Evolutionary conservation across 2,329 filamentous ascomycete species (phyloP).

Genomic region (Stagonosporopsis vannaccii): DNA sequence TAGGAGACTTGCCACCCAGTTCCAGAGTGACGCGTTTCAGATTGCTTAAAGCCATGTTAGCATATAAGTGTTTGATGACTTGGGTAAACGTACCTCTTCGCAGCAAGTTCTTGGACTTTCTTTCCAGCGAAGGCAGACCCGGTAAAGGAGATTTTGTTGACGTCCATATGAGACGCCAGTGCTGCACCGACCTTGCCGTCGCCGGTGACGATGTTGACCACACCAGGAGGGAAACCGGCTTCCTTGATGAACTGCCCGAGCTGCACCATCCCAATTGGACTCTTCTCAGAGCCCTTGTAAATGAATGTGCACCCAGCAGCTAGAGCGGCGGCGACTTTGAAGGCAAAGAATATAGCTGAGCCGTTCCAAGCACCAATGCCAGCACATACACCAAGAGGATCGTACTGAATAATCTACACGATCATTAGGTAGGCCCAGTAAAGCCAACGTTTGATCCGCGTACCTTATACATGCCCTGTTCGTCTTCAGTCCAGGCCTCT

Average conservation of each 20-base stretch:
- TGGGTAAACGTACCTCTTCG: conserved; percentile 20
- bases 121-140: conserved; percentile 48
- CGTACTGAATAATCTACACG: conserved; percentile 27
- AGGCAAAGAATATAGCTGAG: conserved; percentile 26
- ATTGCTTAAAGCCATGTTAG: conserved; percentile 23
- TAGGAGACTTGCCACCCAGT: conserved; percentile 57
- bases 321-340: conserved; percentile 43
- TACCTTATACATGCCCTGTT: conserved; percentile 15
- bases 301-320: conserved; percentile 45
- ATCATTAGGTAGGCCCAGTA: background rate
- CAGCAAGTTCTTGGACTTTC: conserved; percentile 43
- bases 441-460: background rate
- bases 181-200: conserved; percentile 44
- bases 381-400: conserved; percentile 40
- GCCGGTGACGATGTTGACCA: conserved; percentile 48
- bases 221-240: conserved; percentile 49
- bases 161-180: conserved; percentile 50
- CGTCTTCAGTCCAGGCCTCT: conserved; percentile 22
- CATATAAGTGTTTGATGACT: too few relatives aligned
- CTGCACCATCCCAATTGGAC: conserved; percentile 31
- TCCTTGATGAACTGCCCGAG: conserved; percentile 41
- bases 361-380: conserved; percentile 43
- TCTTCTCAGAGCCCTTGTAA: conserved; percentile 42
- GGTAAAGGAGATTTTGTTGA: conserved; percentile 54
- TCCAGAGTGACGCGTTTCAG: conserved; percentile 55